Base-by-base conservation (phyloP, 352 stramenopile genomes). In the Phytopythium sindhum region DNA sequence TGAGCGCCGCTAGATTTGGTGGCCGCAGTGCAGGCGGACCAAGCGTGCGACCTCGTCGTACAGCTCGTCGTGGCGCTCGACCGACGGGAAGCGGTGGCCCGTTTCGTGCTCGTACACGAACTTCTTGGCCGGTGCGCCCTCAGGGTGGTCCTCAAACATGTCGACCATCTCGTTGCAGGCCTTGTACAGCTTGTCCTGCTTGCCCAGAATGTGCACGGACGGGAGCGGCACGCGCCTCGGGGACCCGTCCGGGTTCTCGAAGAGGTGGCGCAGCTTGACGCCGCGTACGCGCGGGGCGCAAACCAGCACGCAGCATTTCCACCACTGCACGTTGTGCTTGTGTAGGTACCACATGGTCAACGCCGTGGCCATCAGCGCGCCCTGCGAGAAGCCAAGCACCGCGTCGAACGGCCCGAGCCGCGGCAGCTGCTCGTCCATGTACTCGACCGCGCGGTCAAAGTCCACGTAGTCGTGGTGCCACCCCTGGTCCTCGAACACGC, bases 321-420 rank as follows among this genome's bases (percentile, higher is more conserved):
- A 90, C 63, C 67, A 75, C 11, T 57, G 55, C 44, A 54, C 63
- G 21, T 72, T 72, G 37, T 67, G 55, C 28, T 76, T 51, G 5
- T 75, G 66, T 26, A 77, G 44, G 35, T 74, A 81, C 63, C 73
- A 74, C 77, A 81, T 80, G 21, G 74, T 67, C n/a, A 87, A 57
- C 35, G 73, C 63, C 9, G 76, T 80, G 57, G 77, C 70, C 21
- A 86, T 66, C 48, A 83, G 70, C 11, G 68, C 79, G 9, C 84
- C 82, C 41, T 93, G 84, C 0, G 82, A 93, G 63, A 93, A 93
- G 9, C 79, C 80, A 21, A 90, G 26, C 19, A 86, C 69, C n/a
- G 81, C 73, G 57, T 93, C 84, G 53, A 88, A 77, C 0, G 81
- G 74, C 0, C 80, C 78, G 33, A 86, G 66, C 35, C 72, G 50